Percentiles rank a stretch among this genome's conserved stretches.
Evolutionary conservation across 2,329 filamentous ascomycete genomes (phyloP).

Genomic region (Tolypocladium ovalisporum): DNA sequence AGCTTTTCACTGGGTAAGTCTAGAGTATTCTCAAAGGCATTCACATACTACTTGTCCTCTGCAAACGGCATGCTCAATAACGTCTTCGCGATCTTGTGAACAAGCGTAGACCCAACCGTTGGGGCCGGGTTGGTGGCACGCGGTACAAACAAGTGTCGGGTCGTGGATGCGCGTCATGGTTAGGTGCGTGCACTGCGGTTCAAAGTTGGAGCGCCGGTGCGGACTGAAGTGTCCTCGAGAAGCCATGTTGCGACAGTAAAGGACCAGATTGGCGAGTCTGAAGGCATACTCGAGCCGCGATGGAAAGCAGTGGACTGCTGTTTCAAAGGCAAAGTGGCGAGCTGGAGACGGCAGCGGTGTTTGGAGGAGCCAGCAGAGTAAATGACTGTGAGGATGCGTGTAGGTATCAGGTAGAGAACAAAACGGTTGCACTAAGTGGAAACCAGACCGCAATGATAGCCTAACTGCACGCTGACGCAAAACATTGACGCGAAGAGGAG

Average conservation of each 20-base stretch:
- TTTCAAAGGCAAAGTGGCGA: background rate
- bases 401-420: background rate
- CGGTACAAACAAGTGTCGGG: constrained; percentile 37
- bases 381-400: background rate
- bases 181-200: constrained; percentile 50
- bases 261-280: background rate
- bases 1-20: background rate
- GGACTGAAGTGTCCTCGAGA: constrained; percentile 1
- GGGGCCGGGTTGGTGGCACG: constrained; percentile 43
- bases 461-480: background rate
- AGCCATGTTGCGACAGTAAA: constrained; percentile 1
- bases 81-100: constrained; percentile 47
- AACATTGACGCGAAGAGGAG: background rate
- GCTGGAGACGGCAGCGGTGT: background rate
- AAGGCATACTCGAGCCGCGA: background rate
- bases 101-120: constrained; percentile 69
- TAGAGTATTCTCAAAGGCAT: background rate
- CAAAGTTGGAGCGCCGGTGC: constrained; percentile 11
- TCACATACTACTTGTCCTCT: constrained; percentile 9
- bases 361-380: background rate
- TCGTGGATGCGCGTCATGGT: constrained; percentile 57
- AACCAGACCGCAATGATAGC: background rate
- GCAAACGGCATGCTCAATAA: constrained; percentile 18
- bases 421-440: background rate
- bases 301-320: background rate